These are phyloP conservation scores for Dionaea muscipula DNA, from an alignment of 179 eudicot species.

Conservation along the genomic window DNA sequence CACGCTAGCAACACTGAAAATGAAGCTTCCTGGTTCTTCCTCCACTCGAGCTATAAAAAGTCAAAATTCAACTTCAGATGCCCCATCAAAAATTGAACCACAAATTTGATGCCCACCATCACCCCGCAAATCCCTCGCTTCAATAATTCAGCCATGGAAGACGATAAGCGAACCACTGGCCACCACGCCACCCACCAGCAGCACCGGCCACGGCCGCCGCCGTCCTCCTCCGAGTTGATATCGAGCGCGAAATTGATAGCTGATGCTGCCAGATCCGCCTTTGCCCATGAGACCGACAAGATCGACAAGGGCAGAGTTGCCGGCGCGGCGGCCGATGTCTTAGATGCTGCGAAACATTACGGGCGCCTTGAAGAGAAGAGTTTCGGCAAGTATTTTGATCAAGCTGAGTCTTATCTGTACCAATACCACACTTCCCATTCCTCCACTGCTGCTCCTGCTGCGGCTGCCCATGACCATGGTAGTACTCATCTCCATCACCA, in stretches of 20 bases:
- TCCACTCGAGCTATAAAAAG: too few species aligned
- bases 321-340: slow-evolving; percentile 32
- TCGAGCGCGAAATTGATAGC: slow-evolving; percentile 39
- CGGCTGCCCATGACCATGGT: background rate
- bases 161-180: too few species aligned
- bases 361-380: slow-evolving; percentile 40
- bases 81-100: too few species aligned
- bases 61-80: too few species aligned
- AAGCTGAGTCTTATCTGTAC: slow-evolving; percentile 43
- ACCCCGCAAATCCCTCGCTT: too few species aligned
- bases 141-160: too few species aligned
- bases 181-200: slow-evolving; percentile 5
- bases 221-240: slow-evolving; percentile 27
- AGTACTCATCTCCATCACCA: background rate
- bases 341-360: slow-evolving; percentile 36
- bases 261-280: slow-evolving; percentile 35
- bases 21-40: too few species aligned
- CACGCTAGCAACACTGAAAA: too few species aligned
- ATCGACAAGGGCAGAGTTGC: slow-evolving; percentile 35
- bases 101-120: too few species aligned
- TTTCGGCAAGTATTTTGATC: slow-evolving; percentile 36
- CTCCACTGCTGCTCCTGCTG: slow-evolving; percentile 4
- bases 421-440: slow-evolving; percentile 19
- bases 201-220: slow-evolving; percentile 9
- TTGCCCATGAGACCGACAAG: slow-evolving; percentile 15